Evolutionary conservation across 2,329 filamentous ascomycete genomes (phyloP), one percentile per base, ranked within the genome.

Genomic region (Neofusicoccum parvum): DNA sequence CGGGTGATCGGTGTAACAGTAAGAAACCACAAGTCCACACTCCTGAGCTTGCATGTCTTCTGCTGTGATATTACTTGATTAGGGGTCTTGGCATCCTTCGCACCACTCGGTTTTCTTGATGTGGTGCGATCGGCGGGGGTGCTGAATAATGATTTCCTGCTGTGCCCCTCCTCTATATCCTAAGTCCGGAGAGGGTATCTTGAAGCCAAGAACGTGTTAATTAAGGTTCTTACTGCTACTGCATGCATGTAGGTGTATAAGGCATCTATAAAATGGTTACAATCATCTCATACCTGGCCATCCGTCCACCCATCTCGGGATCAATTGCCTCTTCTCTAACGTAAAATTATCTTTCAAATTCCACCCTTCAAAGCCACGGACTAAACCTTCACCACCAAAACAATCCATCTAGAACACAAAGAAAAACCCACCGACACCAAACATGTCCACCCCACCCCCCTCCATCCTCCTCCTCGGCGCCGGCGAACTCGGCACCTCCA

Each of bases 401-500:
- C 20, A 37, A 32, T 48, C 41, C 12, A 60, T 10, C 4, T 37
- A 15, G 3, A 17, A n/a, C 41, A 43, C 12, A 37, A 56, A 32
- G 43, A 43, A 23, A 17, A 27, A 54, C 43, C 39, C 49, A 36
- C 23, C n/a, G 17, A 7, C 23, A 45, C 41, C 48, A 41, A 56
- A 27, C 5, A 63, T 36, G 49, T 9, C 56, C 3, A 23, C 37
- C 17, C 14, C 23, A 14, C 36, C 37, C 58, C 9, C 17, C 34
- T 58, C 56, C 36, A 78, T 90, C 65, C 86, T 90, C 58, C 80
- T 91, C 59, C 77, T 91, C 66, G 88, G 89, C 62, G 86, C 86
- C n/a, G 88, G 88, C 66, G 88, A 91, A 77, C 83, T 91, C 14
- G 89, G 88, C 56, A 76, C 80, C 4, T 80, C 84, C 15, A 79